A percentile compares a stretch with the other conserved stretches of the same genome.
phyloP scores from a whole-genome alignment of 306 rosid species.

The Castanea sativa region DNA sequence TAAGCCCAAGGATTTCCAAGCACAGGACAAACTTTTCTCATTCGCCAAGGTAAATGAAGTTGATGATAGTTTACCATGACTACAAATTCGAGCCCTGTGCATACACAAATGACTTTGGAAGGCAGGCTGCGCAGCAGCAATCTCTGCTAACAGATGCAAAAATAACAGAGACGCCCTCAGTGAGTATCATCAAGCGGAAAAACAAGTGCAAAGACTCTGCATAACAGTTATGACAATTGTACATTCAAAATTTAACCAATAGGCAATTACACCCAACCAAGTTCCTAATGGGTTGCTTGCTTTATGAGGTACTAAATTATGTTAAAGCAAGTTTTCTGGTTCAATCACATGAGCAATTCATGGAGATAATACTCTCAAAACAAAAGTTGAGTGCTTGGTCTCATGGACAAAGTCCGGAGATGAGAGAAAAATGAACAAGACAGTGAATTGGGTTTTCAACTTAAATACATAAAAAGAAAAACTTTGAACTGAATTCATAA shows the following conservation, averaged over 20 bases:
- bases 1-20: constrained; percentile 37
- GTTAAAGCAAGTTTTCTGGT: not conserved
- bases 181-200: not conserved
- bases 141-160: constrained; percentile 45
- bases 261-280: not conserved
- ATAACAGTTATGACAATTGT: not conserved
- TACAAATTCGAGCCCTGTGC: constrained; percentile 34
- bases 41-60: constrained; percentile 30
- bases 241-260: not conserved
- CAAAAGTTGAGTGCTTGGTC: not conserved
- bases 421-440: too few relatives aligned
- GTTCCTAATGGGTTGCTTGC: not conserved
- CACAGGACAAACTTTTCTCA: constrained; percentile 38
- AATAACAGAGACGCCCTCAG: not conserved
- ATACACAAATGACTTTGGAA: constrained; percentile 43
- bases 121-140: constrained; percentile 67
- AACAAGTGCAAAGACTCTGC: not conserved
- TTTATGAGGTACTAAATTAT: not conserved
- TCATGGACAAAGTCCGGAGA: too few relatives aligned
- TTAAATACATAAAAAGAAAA: too few relatives aligned
- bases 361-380: not conserved
- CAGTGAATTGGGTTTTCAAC: too few relatives aligned
- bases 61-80: constrained; percentile 38
- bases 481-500: too few relatives aligned
- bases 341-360: not conserved